Evolutionary conservation across 371 early-diverging fungal species (phyloP), one percentile per base, ranked within the genome.

Genomic region (Haplosporangium sp.): DNA sequence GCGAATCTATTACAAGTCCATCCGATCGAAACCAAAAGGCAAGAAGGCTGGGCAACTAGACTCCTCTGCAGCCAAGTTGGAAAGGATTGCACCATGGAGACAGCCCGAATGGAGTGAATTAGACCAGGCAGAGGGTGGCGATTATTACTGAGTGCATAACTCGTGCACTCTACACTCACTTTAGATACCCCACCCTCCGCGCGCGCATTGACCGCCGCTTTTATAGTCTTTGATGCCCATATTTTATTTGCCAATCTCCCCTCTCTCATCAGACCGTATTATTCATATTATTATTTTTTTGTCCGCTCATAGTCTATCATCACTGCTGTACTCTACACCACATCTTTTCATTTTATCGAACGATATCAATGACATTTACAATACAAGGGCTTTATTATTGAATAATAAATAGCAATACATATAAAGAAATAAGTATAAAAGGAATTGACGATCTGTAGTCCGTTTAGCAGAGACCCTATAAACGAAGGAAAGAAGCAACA

Each of bases 21-120:
- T 77, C 36, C 79, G 79, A 3, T 63, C 79, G 12, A 77, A 77
- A 45, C 79, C 79, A 40, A 77, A 72, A 52, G 79, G 79, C 55
- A 77, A 77, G 65, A 77, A 77, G 55, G 67, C 69, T 1, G 65
- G 79, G 20, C 68, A 77, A 41, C 8, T 59, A 29, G 73, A 77
- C 21, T 54, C 79, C 0, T 9, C 65, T 10, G 53, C 67, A 0
- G 71, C 71, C 51, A 76, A 63, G 54, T 2, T 67, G 13, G 76
- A 75, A 23, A 62, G 55, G 43, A 47, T 62, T 11, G 13, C 63
- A 7, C 50, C 58, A 0, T 75, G 75, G 75, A 56, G 66, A 41
- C 56, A 64, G 14, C 66, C 75, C 0, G 76, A 66, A 20, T 76
- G 76, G 76, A 50, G 21, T 14, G 65, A 64, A 20, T 57, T 62